A percentile compares a stretch with the other conserved stretches of the same genome.
Conservation (phyloP, 805 yeast species). For the Ogataea populi-albae region DNA sequence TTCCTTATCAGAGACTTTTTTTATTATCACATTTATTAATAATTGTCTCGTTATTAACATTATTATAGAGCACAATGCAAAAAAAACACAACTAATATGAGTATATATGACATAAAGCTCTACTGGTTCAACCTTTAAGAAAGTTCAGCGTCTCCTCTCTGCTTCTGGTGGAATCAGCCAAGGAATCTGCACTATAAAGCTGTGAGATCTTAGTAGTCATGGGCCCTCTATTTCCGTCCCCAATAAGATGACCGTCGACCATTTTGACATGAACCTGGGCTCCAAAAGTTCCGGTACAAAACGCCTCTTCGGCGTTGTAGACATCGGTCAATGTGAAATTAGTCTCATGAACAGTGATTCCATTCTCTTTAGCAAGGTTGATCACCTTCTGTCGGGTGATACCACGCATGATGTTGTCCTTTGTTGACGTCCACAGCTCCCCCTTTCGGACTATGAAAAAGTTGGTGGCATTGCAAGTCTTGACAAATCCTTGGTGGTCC, state of each 20-base stretch:
- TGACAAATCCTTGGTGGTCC: constrained; percentile 12
- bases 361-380: constrained; percentile 7
- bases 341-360: constrained; percentile 7
- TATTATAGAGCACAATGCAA: too few species aligned
- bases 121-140: too few species aligned
- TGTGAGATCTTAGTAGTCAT: constrained; percentile 4
- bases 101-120: too few species aligned
- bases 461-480: constrained; percentile 12
- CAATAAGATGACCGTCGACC: constrained; percentile 11
- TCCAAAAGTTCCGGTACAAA: constrained; percentile 12
- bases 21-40: too few species aligned
- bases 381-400: constrained; percentile 12
- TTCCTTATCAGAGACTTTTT: too few species aligned
- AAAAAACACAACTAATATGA: too few species aligned
- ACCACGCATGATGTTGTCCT: constrained; percentile 11
- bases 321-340: constrained; percentile 12
- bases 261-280: constrained; percentile 6
- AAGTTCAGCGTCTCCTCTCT: constrained; percentile 4
- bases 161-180: background rate
- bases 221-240: constrained; percentile 6
- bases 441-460: constrained; percentile 13
- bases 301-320: constrained; percentile 13
- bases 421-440: constrained; percentile 13
- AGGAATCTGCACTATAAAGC: constrained; percentile 3
- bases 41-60: too few species aligned